Evolutionary conservation across 805 yeast genomes (phyloP).

Genomic region (Metschnikowia gruessii): DNA sequence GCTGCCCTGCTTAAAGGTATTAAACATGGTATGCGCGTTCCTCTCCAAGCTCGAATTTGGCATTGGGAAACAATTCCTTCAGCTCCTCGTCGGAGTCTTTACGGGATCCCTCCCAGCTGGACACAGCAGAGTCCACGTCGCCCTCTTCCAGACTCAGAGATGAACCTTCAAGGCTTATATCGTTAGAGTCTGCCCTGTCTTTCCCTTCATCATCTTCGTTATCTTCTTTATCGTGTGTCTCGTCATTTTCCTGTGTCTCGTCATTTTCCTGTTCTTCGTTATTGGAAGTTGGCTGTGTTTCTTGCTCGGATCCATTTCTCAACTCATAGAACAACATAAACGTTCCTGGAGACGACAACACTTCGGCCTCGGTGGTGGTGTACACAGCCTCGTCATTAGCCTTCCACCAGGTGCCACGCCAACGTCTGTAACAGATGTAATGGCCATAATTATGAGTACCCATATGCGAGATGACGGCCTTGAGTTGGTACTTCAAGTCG

Average conservation of each 20-base stretch:
- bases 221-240: neutral
- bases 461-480: conserved; percentile 86
- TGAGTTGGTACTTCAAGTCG: conserved; percentile 53
- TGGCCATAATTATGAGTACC: conserved; percentile 99
- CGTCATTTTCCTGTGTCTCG: neutral
- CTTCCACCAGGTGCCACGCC: conserved; percentile 91
- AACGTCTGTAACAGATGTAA: conserved; percentile 81
- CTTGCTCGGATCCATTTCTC: conserved; percentile 28
- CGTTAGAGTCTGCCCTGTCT: neutral
- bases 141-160: conserved; percentile 8
- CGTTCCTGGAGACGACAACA: conserved; percentile 76
- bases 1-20: conserved; percentile 1
- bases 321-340: conserved; percentile 88
- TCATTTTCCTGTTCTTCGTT: conserved; percentile 1
- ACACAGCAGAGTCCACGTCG: neutral
- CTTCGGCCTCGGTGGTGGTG: conserved; percentile 77
- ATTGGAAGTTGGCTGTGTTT: neutral
- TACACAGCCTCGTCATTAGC: conserved; percentile 88
- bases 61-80: conserved; percentile 12
- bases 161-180: neutral
- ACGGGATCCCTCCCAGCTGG: conserved; percentile 8
- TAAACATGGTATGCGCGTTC: conserved; percentile 12
- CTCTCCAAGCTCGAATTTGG: conserved; percentile 12
- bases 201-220: conserved; percentile 8
- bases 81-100: conserved; percentile 9